phyloP scores from a whole-genome alignment of 2,329 filamentous ascomycete genomes.

The Hymenoscyphus linearis region DNA sequence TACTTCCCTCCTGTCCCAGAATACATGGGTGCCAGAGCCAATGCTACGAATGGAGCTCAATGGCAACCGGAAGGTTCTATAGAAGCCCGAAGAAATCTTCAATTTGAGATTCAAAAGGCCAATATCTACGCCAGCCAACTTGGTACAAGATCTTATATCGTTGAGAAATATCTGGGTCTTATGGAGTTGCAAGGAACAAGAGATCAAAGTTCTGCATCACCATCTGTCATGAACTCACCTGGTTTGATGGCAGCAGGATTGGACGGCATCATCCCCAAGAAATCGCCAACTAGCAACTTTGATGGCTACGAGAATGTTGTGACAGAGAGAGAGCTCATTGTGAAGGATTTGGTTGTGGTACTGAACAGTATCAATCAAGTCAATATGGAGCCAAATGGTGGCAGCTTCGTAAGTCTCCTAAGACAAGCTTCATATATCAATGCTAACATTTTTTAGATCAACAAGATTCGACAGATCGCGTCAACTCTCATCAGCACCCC shows the following conservation, averaged over 20 bases:
- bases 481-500: constrained; percentile 68
- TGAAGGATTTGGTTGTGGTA: constrained; percentile 71
- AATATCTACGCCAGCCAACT: constrained; percentile 83
- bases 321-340: constrained; percentile 73
- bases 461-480: constrained; percentile 80
- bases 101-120: constrained; percentile 87
- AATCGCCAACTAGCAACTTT: constrained; percentile 36
- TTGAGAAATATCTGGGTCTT: constrained; percentile 79
- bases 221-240: constrained; percentile 17
- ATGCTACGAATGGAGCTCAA: constrained; percentile 28
- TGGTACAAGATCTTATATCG: constrained; percentile 75
- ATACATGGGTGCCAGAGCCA: constrained; percentile 33
- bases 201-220: constrained; percentile 25
- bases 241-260: constrained; percentile 25
- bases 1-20: constrained; percentile 44
- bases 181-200: constrained; percentile 58
- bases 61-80: constrained; percentile 8
- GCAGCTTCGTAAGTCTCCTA: constrained; percentile 51
- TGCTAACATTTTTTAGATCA: constrained; percentile 42
- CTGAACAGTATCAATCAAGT: constrained; percentile 74
- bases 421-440: background rate
- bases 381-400: constrained; percentile 72
- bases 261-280: constrained; percentile 31
- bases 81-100: constrained; percentile 48
- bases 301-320: constrained; percentile 49